A percentile compares a stretch with the other conserved stretches of the same genome.
Conservation (phyloP, 257 asterid genomes). For the Dorcoceras hygrometricum region DNA sequence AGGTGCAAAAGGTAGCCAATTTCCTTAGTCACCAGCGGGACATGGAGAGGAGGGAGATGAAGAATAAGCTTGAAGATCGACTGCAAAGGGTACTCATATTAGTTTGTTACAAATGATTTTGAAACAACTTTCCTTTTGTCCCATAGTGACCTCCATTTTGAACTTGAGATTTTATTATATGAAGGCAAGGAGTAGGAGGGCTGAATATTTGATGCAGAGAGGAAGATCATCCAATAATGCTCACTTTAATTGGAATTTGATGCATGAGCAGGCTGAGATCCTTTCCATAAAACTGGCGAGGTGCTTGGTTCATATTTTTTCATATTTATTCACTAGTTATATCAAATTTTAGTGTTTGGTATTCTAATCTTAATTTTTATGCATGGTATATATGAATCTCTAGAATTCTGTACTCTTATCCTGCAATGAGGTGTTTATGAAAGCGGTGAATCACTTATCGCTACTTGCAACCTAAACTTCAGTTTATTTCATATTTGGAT, state of each 20-base stretch:
- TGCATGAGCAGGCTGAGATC: slow-evolving; percentile 61
- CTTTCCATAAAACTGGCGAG: slow-evolving; percentile 75
- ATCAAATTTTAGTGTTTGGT: background rate
- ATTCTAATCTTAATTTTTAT: background rate
- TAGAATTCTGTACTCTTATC: background rate
- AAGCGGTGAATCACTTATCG: background rate
- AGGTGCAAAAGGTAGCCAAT: slow-evolving; percentile 72
- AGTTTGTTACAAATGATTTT: background rate
- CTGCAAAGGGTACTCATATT: slow-evolving; percentile 66
- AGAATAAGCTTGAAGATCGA: slow-evolving; percentile 71
- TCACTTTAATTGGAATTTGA: slow-evolving; percentile 42
- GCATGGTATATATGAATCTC: background rate
- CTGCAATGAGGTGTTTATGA: slow-evolving; percentile 3
- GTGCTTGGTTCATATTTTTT: slow-evolving; percentile 26
- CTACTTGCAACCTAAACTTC: background rate
- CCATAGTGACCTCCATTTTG: slow-evolving; percentile 12
- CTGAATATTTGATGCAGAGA: slow-evolving; percentile 77
- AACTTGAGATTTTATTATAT: slow-evolving; percentile 17
- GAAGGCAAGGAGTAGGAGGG: slow-evolving; percentile 91
- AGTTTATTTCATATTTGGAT: slow-evolving; percentile 1
- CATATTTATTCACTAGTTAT: background rate
- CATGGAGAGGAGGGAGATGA: slow-evolving; percentile 69
- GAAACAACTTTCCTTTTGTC: background rate
- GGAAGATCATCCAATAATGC: slow-evolving; percentile 45
- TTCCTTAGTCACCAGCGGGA: slow-evolving; percentile 68